Percentiles rank a stretch among this genome's conserved stretches.
These are phyloP conservation scores for Cruciata laevipes DNA, from an alignment of 257 asterid genomes.

Conservation along the genomic window DNA sequence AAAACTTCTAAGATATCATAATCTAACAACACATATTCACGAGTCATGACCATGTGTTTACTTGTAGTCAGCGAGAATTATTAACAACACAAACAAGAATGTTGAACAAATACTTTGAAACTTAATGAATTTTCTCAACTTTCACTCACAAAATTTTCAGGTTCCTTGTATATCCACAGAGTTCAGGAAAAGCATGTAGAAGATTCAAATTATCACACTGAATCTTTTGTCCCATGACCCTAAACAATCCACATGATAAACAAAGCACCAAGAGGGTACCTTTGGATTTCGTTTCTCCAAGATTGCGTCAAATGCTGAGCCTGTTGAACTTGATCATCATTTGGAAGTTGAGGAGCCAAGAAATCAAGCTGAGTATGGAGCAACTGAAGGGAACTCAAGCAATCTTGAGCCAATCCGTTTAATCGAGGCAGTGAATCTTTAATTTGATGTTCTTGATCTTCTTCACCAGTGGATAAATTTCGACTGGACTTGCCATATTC, in stretches of 20 bases:
- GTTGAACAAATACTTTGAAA: not conserved
- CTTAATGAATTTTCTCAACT: not conserved
- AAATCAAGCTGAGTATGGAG: conserved; percentile 84
- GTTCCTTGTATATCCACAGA: not conserved
- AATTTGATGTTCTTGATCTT: conserved; percentile 12
- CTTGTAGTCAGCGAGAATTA: not conserved
- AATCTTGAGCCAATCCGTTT: conserved; percentile 89
- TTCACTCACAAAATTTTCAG: not conserved
- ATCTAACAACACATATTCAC: too few relatives aligned
- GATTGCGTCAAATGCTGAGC: conserved; percentile 59
- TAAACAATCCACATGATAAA: not conserved
- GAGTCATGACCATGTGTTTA: not conserved
- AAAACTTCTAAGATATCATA: not conserved
- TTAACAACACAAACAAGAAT: not conserved
- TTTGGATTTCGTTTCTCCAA: conserved; percentile 61
- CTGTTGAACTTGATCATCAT: conserved; percentile 54
- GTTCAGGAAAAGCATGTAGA: not conserved
- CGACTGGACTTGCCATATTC: conserved; percentile 51
- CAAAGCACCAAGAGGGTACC: conserved; percentile 34
- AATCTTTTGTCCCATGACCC: not conserved
- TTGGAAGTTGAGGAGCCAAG: conserved; percentile 75
- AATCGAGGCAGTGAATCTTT: conserved; percentile 76
- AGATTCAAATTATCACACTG: not conserved
- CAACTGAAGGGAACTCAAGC: conserved; percentile 53
- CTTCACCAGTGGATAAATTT: conserved; percentile 19